A percentile compares a stretch with the other conserved stretches of the same genome.
These are phyloP conservation scores for Cryptococcus maquisensis DNA, from an alignment of 1,284 basidiomycete genomes.

Conservation along the genomic window DNA sequence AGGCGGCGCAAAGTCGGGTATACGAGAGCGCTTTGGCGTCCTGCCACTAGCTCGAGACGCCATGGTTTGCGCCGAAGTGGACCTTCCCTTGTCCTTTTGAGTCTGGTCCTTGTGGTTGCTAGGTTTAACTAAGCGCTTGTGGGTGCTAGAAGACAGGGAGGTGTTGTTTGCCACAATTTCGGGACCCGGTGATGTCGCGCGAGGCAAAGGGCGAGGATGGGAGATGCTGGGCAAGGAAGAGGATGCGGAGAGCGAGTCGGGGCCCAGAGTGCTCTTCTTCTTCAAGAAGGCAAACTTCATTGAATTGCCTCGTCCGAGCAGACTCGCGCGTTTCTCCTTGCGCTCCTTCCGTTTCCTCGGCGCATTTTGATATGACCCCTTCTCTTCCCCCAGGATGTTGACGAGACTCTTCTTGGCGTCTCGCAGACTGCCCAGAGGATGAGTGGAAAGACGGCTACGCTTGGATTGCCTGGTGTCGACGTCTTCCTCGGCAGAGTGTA, in stretches of 20 bases:
- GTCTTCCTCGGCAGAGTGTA: slow-evolving; percentile 11
- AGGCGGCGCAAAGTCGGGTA: slow-evolving; percentile 23
- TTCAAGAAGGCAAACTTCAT: not conserved
- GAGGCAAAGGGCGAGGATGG: not conserved
- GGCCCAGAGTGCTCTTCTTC: not conserved
- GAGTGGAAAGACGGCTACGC: slow-evolving; percentile 22
- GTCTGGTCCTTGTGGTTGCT: not conserved
- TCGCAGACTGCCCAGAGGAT: slow-evolving; percentile 24
- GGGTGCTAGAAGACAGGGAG: slow-evolving; percentile 3
- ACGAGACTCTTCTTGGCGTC: slow-evolving; percentile 30
- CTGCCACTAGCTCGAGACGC: slow-evolving; percentile 13
- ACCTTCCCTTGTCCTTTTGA: slow-evolving; percentile 11
- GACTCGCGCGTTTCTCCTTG: slow-evolving; percentile 15
- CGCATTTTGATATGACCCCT: slow-evolving; percentile 3
- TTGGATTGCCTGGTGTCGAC: slow-evolving; percentile 22
- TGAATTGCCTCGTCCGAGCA: slow-evolving; percentile 17
- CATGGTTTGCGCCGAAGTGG: slow-evolving; percentile 12
- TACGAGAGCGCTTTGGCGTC: slow-evolving; percentile 9
- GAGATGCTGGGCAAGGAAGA: not conserved
- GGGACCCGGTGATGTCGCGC: not conserved
- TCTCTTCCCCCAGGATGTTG: slow-evolving; percentile 23
- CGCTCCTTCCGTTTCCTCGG: slow-evolving; percentile 15
- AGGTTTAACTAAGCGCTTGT: not conserved
- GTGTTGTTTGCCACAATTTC: not conserved
- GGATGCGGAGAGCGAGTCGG: not conserved